Conservation (phyloP, 495 filamentous ascomycete species). For the Tricharina praecox region DNA sequence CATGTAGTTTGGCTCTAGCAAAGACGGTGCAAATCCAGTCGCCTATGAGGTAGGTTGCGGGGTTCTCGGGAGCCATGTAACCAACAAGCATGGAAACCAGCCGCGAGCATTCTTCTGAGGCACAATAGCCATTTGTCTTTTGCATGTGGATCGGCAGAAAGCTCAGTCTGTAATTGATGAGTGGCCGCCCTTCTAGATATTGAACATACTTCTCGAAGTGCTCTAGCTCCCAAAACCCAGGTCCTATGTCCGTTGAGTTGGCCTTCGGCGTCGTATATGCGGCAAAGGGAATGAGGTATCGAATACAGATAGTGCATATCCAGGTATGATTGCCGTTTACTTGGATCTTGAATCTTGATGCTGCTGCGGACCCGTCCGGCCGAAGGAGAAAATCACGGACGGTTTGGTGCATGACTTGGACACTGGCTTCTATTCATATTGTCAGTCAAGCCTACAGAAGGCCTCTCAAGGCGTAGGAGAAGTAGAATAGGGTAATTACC, state of each 20-base stretch:
- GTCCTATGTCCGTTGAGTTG: background rate
- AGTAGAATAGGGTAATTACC: background rate
- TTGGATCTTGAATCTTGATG: background rate
- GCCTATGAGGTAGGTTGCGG: background rate
- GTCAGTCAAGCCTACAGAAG: background rate
- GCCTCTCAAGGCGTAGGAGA: background rate
- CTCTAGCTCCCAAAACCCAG: background rate
- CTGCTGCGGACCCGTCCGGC: background rate
- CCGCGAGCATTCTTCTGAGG: too few species aligned
- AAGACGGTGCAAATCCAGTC: background rate
- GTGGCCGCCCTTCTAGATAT: background rate
- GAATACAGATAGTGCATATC: background rate
- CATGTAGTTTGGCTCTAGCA: background rate
- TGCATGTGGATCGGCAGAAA: background rate
- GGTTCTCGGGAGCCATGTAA: background rate
- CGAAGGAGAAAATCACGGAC: conserved; percentile 3
- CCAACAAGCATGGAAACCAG: background rate
- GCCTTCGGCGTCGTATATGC: background rate
- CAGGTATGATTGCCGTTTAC: background rate
- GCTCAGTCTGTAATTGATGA: background rate
- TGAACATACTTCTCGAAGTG: background rate
- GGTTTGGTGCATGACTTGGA: conserved; percentile 6
- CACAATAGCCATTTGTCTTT: background rate
- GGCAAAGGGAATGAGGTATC: background rate
- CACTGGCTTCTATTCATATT: background rate